A percentile compares a stretch with the other conserved stretches of the same genome.
phyloP scores from a whole-genome alignment of 441 rosid genomes.

The Dalechampia spathulata region DNA sequence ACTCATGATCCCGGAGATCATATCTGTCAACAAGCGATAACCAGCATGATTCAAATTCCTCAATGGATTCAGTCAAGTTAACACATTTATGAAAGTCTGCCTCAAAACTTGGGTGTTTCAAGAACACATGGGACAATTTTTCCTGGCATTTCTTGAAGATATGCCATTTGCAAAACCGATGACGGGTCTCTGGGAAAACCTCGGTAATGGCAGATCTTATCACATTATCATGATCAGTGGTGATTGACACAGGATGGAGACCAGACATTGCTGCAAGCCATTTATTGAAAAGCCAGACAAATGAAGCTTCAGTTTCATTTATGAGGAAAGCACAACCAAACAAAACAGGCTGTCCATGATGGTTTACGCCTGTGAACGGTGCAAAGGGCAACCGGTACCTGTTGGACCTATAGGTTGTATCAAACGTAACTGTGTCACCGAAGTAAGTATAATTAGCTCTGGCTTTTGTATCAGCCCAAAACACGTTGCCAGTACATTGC shows the following conservation, averaged over 20 bases:
- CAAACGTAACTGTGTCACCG: slow-evolving; percentile 85
- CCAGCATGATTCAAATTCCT: slow-evolving; percentile 86
- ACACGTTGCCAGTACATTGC: slow-evolving; percentile 56
- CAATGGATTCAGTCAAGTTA: slow-evolving; percentile 65
- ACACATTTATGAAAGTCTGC: slow-evolving; percentile 79
- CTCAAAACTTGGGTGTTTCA: slow-evolving; percentile 67
- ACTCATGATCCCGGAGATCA: slow-evolving; percentile 73
- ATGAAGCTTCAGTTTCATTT: slow-evolving; percentile 79
- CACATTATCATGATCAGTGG: slow-evolving; percentile 72
- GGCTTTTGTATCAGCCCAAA: slow-evolving; percentile 93
- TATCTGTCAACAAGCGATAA: slow-evolving; percentile 62
- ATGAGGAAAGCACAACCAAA: slow-evolving; percentile 89
- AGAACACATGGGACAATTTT: slow-evolving; percentile 69
- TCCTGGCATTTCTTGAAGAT: slow-evolving; percentile 85
- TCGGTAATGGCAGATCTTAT: slow-evolving; percentile 62
- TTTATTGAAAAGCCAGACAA: slow-evolving; percentile 80
- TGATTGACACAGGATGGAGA: slow-evolving; percentile 64
- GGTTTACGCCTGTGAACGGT: slow-evolving; percentile 89
- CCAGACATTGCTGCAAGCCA: slow-evolving; percentile 82
- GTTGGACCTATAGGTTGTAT: slow-evolving; percentile 78
- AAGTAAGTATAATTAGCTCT: slow-evolving; percentile 57
- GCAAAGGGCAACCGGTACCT: slow-evolving; percentile 84
- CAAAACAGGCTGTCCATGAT: slow-evolving; percentile 84
- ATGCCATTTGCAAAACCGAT: slow-evolving; percentile 89
- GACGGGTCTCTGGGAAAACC: slow-evolving; percentile 82